phyloP scores from a whole-genome alignment of 345 rosid genomes.

The Cochlearia excelsa region DNA sequence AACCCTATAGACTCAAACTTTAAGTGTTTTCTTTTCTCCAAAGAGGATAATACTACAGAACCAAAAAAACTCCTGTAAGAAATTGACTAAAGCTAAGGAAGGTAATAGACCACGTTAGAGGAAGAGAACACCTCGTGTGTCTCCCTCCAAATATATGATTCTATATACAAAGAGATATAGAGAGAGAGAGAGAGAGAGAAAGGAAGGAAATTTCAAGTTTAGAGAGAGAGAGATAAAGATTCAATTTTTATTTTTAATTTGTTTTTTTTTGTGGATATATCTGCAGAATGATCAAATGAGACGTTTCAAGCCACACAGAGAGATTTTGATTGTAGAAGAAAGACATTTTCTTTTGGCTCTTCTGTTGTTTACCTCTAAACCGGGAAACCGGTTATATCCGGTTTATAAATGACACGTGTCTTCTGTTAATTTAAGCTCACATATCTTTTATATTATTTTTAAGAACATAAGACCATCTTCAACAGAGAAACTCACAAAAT shows the following conservation, averaged over 20 bases:
- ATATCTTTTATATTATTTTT: too few relatives aligned
- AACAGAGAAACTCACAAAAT: too few relatives aligned
- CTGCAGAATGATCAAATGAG: slow-evolving; percentile 18
- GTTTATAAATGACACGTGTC: slow-evolving; percentile 2
- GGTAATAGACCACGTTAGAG: slow-evolving; percentile 39
- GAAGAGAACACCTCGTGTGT: slow-evolving; percentile 18
- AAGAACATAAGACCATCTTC: too few relatives aligned
- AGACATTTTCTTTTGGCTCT: slow-evolving; percentile 19
- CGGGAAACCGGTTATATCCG: slow-evolving; percentile 14
- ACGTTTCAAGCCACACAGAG: slow-evolving; percentile 34
- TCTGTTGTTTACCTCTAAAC: slow-evolving; percentile 1
- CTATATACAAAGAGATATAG: not conserved
- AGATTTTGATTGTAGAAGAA: slow-evolving; percentile 33
- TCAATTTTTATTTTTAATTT: not conserved
- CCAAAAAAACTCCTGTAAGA: not conserved
- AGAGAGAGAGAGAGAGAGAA: slow-evolving; percentile 21
- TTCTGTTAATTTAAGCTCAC: too few relatives aligned
- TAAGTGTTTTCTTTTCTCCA: not conserved
- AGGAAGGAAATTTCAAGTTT: slow-evolving; percentile 20
- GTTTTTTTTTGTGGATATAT: slow-evolving; percentile 32
- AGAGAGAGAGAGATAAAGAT: slow-evolving; percentile 23
- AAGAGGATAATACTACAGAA: slow-evolving; percentile 21
- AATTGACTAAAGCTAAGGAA: slow-evolving; percentile 34
- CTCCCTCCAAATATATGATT: slow-evolving; percentile 24
- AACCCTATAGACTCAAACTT: slow-evolving; percentile 21